phyloP scores from a whole-genome alignment of 805 yeast species.

The Ogataea glucozyma region DNA sequence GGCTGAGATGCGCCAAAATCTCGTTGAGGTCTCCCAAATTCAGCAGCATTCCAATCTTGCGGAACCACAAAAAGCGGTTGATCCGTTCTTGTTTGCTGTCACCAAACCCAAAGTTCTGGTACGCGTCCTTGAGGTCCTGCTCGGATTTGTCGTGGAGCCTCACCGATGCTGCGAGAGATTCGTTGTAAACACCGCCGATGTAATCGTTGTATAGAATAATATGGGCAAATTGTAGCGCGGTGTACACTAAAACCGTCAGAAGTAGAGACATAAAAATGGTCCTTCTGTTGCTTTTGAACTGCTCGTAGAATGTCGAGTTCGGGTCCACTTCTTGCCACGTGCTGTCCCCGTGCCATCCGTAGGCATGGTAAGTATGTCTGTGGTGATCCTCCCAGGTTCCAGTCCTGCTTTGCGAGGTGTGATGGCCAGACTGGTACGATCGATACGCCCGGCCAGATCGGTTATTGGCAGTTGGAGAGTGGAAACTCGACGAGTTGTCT shows the following conservation, averaged over 20 bases:
- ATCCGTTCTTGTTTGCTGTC: conserved; percentile 50
- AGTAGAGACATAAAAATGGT: conserved; percentile 30
- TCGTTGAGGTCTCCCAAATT: conserved; percentile 27
- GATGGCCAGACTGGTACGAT: neutral
- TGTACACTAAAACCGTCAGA: conserved; percentile 30
- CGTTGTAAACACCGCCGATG: conserved; percentile 32
- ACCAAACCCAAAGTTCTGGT: conserved; percentile 55
- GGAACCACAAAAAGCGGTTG: conserved; percentile 58
- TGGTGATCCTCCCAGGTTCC: conserved; percentile 37
- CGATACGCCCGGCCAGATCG: neutral
- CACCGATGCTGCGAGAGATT: conserved; percentile 19
- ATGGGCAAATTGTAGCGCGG: conserved; percentile 34
- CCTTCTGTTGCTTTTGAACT: conserved; percentile 30
- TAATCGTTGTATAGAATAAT: conserved; percentile 33
- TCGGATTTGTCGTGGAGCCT: conserved; percentile 43
- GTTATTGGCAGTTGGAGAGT: conserved; percentile 25
- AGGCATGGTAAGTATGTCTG: conserved; percentile 21
- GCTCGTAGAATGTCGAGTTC: conserved; percentile 28
- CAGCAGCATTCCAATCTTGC: conserved; percentile 36
- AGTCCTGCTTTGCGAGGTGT: conserved; percentile 12
- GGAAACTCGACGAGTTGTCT: conserved; percentile 26
- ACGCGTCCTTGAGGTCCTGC: conserved; percentile 42
- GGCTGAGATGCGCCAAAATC: conserved; percentile 21
- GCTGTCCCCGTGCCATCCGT: conserved; percentile 30
- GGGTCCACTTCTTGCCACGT: conserved; percentile 31